Conservation (phyloP, 2,329 filamentous ascomycete species). For the Chaetomium sp. region DNA sequence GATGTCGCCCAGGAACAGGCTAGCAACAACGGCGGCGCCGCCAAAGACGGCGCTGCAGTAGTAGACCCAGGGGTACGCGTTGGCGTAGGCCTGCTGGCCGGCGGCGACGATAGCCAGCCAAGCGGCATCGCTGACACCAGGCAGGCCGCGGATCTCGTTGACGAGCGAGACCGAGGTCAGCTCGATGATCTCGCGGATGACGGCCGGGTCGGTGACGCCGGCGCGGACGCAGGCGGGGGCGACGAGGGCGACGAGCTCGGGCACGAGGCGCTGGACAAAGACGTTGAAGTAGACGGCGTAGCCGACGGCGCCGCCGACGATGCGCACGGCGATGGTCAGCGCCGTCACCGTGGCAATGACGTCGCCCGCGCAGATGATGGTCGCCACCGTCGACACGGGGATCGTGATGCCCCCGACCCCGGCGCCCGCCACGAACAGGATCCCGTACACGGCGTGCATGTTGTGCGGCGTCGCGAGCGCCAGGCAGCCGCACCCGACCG, state of each 20-base stretch:
- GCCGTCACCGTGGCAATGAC: slow-evolving; percentile 70
- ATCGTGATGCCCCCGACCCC: slow-evolving; percentile 70
- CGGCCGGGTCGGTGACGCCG: slow-evolving; percentile 50
- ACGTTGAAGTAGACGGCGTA: slow-evolving; percentile 62
- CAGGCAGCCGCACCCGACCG: slow-evolving; percentile 61
- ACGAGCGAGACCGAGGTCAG: slow-evolving; percentile 57
- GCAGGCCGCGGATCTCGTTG: slow-evolving; percentile 54
- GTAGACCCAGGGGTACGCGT: slow-evolving; percentile 63
- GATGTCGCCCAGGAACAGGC: slow-evolving; percentile 62
- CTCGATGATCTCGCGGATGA: slow-evolving; percentile 54
- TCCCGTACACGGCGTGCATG: slow-evolving; percentile 54
- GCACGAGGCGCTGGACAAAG: slow-evolving; percentile 51
- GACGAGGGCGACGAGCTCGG: slow-evolving; percentile 50
- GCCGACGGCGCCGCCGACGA: slow-evolving; percentile 67
- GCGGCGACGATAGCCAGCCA: slow-evolving; percentile 57
- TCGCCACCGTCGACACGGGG: slow-evolving; percentile 67
- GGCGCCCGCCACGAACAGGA: slow-evolving; percentile 63
- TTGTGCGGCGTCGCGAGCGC: slow-evolving; percentile 55
- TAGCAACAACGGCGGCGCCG: slow-evolving; percentile 55
- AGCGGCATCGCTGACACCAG: slow-evolving; percentile 52
- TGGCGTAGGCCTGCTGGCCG: slow-evolving; percentile 58
- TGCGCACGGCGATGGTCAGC: slow-evolving; percentile 68
- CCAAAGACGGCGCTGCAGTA: slow-evolving; percentile 66
- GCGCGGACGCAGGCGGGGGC: slow-evolving; percentile 53
- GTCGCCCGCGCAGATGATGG: slow-evolving; percentile 70